These are phyloP conservation scores for Trametes cingulata DNA, from an alignment of 768 basidiomycete genomes.

Conservation along the genomic window DNA sequence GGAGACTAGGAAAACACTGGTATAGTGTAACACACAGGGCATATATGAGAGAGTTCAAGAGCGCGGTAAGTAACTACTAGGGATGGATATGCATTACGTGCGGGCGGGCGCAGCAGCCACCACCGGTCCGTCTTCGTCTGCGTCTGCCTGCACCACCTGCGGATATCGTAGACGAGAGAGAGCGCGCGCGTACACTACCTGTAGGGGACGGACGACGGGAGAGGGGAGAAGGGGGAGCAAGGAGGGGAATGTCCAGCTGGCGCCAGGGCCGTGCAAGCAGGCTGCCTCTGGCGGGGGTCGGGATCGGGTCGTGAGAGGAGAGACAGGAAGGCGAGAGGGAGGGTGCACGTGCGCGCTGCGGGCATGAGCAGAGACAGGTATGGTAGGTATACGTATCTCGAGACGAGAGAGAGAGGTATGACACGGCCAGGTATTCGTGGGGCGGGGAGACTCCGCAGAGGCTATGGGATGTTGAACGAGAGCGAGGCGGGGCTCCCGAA, in stretches of 20 bases:
- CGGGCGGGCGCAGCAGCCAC: background rate
- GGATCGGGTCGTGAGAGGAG: background rate
- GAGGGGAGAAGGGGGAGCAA: background rate
- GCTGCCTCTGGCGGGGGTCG: constrained; percentile 8
- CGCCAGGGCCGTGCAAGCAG: constrained; percentile 10
- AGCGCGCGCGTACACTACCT: constrained; percentile 1
- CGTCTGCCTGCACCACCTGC: background rate
- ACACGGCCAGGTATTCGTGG: background rate
- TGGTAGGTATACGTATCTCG: background rate
- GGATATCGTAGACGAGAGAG: background rate
- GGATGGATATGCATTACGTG: background rate
- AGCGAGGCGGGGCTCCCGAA: constrained; percentile 23
- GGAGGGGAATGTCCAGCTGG: constrained; percentile 2
- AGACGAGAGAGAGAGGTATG: background rate
- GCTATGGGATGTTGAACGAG: constrained; percentile 23
- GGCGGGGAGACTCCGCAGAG: too few species aligned
- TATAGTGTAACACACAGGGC: constrained; percentile 11
- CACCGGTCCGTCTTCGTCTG: background rate
- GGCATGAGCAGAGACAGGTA: background rate
- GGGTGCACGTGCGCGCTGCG: too few species aligned
- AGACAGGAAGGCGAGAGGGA: background rate
- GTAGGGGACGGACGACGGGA: background rate
- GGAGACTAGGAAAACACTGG: constrained; percentile 8
- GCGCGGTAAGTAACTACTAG: background rate
- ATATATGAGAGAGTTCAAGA: background rate